These are phyloP conservation scores for Yamadazyma sp. DNA, from an alignment of 1,139 yeast species.

Conservation along the genomic window DNA sequence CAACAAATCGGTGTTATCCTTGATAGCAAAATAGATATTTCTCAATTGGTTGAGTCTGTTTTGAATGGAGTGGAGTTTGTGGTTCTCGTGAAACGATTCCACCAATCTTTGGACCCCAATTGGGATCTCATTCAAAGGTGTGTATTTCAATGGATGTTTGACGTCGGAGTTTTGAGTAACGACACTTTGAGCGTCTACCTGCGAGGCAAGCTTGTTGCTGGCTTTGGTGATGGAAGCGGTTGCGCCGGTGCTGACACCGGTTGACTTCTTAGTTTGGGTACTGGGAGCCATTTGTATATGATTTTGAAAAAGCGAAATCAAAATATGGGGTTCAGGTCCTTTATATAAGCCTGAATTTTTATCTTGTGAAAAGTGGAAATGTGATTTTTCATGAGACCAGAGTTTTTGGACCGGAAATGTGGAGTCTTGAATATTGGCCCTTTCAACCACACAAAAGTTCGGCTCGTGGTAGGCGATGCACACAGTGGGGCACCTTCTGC, in stretches of 20 bases:
- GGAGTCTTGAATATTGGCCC: too few relatives aligned
- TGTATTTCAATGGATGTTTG: slow-evolving; percentile 27
- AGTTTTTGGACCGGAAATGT: too few relatives aligned
- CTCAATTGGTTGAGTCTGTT: slow-evolving; percentile 64
- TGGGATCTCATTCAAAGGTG: slow-evolving; percentile 53
- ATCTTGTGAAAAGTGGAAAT: slow-evolving; percentile 1
- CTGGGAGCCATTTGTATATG: slow-evolving; percentile 1
- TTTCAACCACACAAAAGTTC: too few relatives aligned
- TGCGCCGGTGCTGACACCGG: not conserved
- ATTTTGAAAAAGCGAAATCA: not conserved
- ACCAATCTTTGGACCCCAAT: slow-evolving; percentile 42
- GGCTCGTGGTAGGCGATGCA: too few relatives aligned
- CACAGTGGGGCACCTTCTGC: too few relatives aligned
- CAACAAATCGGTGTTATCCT: slow-evolving; percentile 58
- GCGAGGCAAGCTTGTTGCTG: not conserved
- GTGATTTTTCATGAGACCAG: too few relatives aligned
- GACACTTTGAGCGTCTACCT: not conserved
- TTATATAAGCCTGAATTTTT: not conserved
- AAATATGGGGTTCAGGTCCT: not conserved
- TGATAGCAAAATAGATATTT: slow-evolving; percentile 62
- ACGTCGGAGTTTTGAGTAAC: not conserved
- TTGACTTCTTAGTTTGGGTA: not conserved
- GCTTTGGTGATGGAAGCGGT: not conserved
- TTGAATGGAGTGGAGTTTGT: slow-evolving; percentile 56
- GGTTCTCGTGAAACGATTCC: slow-evolving; percentile 42